phyloP scores from a whole-genome alignment of 306 rosid genomes.

The Biancaea sappan region DNA sequence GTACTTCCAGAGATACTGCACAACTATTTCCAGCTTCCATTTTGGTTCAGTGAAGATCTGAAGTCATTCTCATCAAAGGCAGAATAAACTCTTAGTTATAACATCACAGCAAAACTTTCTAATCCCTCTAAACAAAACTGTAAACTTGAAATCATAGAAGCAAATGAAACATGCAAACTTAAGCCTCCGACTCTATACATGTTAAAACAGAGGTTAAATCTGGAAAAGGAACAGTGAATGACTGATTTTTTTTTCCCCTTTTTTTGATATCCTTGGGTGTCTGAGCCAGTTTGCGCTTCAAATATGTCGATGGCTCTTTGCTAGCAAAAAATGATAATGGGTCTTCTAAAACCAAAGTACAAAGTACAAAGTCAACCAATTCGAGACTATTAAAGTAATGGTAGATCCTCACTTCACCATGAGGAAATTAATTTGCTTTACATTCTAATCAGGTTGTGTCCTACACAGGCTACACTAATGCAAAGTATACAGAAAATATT shows the following conservation, averaged over 20 bases:
- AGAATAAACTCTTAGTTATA: conserved; percentile 32
- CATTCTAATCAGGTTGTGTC: conserved; percentile 9
- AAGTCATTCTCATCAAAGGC: conserved; percentile 37
- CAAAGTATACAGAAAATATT: neutral
- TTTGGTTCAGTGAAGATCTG: conserved; percentile 68
- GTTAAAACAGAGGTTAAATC: neutral
- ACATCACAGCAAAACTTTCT: neutral
- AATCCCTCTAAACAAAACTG: conserved; percentile 18
- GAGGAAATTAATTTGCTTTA: conserved; percentile 20
- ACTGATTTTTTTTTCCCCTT: no score
- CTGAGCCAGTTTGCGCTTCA: no score
- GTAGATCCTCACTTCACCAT: neutral
- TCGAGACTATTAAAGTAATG: conserved; percentile 1
- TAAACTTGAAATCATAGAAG: conserved; percentile 4
- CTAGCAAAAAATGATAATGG: neutral
- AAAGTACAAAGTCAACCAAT: conserved; percentile 4
- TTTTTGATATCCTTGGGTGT: no score
- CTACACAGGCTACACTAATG: neutral
- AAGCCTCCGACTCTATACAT: neutral
- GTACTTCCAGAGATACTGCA: conserved; percentile 77
- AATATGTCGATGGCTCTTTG: neutral
- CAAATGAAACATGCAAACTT: neutral
- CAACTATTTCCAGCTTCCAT: conserved; percentile 84
- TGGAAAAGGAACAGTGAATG: neutral
- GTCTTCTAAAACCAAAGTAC: neutral